A percentile compares a stretch with the other conserved stretches of the same genome.
phyloP scores from a whole-genome alignment of 2,329 filamentous ascomycete species.

The Chrysoporthe cubensis region DNA sequence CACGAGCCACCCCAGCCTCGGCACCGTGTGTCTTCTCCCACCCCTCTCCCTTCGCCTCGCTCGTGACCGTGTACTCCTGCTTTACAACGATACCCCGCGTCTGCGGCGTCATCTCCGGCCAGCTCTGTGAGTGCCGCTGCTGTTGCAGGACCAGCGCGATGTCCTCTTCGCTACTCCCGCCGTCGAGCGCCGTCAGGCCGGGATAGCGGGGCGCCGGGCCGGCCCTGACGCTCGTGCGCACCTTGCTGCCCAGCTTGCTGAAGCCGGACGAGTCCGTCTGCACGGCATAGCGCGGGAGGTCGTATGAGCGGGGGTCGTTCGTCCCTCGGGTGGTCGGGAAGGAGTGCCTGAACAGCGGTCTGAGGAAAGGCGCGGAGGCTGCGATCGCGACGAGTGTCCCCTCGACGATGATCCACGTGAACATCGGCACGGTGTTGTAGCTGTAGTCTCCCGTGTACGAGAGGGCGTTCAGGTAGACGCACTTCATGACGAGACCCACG shows the following conservation, averaged over 20 bases:
- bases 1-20: background rate
- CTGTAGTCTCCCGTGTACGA: constrained; percentile 21
- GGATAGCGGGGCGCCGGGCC: constrained; percentile 4
- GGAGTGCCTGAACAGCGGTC: constrained; percentile 14
- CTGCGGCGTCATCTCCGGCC: background rate
- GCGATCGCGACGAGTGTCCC: constrained; percentile 20
- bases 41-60: constrained; percentile 5
- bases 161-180: constrained; percentile 13
- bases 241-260: constrained; percentile 17
- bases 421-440: constrained; percentile 23
- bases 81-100: constrained; percentile 7
- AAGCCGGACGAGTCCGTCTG: constrained; percentile 19
- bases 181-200: constrained; percentile 7
- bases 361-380: constrained; percentile 16
- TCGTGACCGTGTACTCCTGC: constrained; percentile 18
- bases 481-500: constrained; percentile 22
- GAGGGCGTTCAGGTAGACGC: constrained; percentile 21
- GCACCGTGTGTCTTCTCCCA: background rate
- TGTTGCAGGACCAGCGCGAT: constrained; percentile 11
- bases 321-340: background rate
- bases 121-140: background rate
- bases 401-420: constrained; percentile 24
- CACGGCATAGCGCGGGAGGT: constrained; percentile 15
- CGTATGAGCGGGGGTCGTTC: constrained; percentile 11
- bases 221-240: constrained; percentile 12